Evolutionary conservation across 345 rosid genomes (phyloP), one percentile per base, ranked within the genome.

Genomic region (Lepidium sativum): DNA sequence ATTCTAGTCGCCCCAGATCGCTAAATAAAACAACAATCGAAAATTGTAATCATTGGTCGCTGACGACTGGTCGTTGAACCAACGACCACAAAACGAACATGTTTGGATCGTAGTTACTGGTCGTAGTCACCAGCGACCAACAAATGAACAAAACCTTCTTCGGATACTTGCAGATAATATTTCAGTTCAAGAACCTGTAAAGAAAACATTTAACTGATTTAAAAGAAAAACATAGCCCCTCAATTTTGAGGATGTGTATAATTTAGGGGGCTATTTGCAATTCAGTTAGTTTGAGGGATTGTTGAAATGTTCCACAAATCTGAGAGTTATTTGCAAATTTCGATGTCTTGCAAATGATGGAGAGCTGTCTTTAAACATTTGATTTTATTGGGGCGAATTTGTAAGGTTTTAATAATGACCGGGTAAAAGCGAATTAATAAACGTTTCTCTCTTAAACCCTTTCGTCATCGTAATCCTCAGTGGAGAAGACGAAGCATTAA

Each of bases 401-500:
- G 27, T 6, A 32, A 31, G 1, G 0, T 27, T 18, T 18, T 0
- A 31, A 61, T 7, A 3, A 8, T 17, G 1, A 12, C 1, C 2
- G 41, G 42, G 32, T 32, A 32, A 25, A 43, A 32, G 18, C 54
- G 54, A 60, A 60, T 60, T 44, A 18, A 60, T 3, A 44, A 0
- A 44, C 32, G 31, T 60, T 33, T n/a, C 8, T 60, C 42, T 29
- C 8, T 31, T 16, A 14, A 60, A 60, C 52, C 53, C 54, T 49
- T 50, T 48, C 47, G 54, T 65, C 62, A 45, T 59, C n/a, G 66
- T 39, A 33, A 61, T 49, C 35, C 5, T 23, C 37, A 23, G 41
- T 23, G 54, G 48, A 49, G 70, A 67, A 37, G 68, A 47, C 63
- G 44, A 55, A 55, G 11, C 31, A 35, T 3, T 35, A 10, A 35